phyloP scores from a whole-genome alignment of 768 basidiomycete species.

The Amanita polypyramis region DNA sequence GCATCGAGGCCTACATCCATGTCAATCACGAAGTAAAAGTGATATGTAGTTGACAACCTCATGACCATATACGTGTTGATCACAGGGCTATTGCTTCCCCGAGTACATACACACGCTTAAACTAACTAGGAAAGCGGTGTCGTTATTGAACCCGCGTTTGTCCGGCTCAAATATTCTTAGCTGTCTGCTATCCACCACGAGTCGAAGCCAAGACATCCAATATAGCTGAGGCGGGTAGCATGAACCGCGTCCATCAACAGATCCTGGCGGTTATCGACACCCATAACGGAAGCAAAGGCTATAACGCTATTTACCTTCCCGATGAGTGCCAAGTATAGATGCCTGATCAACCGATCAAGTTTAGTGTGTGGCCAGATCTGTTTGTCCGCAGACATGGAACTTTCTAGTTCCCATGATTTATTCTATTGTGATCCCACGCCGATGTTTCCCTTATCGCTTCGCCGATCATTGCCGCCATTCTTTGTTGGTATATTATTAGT shows the following conservation, averaged over 20 bases:
- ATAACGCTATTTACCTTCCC: constrained; percentile 7
- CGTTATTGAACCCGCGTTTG: constrained; percentile 3
- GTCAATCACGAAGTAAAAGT: background rate
- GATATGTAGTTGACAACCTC: background rate
- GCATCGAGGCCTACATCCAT: background rate
- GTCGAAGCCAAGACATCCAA: too few species aligned
- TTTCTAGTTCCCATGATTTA: background rate
- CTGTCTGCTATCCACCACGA: too few species aligned
- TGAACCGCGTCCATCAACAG: too few species aligned
- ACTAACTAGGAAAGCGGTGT: background rate
- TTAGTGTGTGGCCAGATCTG: constrained; percentile 1
- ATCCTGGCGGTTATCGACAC: background rate
- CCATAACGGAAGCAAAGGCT: constrained; percentile 4
- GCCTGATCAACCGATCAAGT: background rate
- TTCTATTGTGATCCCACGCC: constrained; percentile 1
- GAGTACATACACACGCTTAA: background rate
- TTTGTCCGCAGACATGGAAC: constrained; percentile 3
- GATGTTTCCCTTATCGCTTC: constrained; percentile 4
- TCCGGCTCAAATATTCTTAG: background rate
- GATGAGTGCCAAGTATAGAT: background rate
- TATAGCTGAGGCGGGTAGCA: background rate
- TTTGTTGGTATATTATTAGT: constrained; percentile 7
- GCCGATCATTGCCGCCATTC: constrained; percentile 5
- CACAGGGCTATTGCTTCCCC: constrained; percentile 4
- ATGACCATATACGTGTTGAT: background rate